Evolutionary conservation across 2,329 filamentous ascomycete species (phyloP).

Genomic region (Pseudopyrenochaeta lycopersici): DNA sequence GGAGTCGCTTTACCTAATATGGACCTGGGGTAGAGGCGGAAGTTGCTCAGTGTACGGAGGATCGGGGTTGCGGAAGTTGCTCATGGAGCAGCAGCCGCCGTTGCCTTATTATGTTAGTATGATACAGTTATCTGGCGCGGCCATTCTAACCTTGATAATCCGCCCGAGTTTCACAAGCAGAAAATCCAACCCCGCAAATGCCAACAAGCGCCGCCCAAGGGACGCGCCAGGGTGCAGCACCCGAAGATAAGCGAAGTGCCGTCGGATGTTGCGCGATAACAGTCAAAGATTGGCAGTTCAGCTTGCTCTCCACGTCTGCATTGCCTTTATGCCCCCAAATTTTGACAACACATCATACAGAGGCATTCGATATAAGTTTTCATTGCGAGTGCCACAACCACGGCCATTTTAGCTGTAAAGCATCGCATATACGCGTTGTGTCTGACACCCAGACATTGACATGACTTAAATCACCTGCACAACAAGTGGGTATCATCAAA

Average conservation of each 20-base stretch:
- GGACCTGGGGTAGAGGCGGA: not conserved
- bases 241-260: not conserved
- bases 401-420: too few relatives aligned
- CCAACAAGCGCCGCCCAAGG: not conserved
- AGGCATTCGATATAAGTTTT: too few relatives aligned
- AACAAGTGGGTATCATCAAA: not conserved
- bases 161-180: too few relatives aligned
- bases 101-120: not conserved
- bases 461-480: not conserved
- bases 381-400: too few relatives aligned
- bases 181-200: too few relatives aligned
- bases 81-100: slow-evolving; percentile 14
- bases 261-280: not conserved
- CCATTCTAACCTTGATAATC: too few relatives aligned
- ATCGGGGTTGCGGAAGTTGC: slow-evolving; percentile 7
- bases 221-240: not conserved
- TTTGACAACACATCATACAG: too few relatives aligned
- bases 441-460: too few relatives aligned
- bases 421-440: too few relatives aligned
- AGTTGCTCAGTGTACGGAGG: slow-evolving; percentile 6
- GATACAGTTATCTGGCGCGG: too few relatives aligned
- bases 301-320: not conserved
- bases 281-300: not conserved
- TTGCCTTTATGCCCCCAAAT: not conserved
- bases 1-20: not conserved